phyloP scores from a whole-genome alignment of 495 filamentous ascomycete species.

The Xylaria curta region DNA sequence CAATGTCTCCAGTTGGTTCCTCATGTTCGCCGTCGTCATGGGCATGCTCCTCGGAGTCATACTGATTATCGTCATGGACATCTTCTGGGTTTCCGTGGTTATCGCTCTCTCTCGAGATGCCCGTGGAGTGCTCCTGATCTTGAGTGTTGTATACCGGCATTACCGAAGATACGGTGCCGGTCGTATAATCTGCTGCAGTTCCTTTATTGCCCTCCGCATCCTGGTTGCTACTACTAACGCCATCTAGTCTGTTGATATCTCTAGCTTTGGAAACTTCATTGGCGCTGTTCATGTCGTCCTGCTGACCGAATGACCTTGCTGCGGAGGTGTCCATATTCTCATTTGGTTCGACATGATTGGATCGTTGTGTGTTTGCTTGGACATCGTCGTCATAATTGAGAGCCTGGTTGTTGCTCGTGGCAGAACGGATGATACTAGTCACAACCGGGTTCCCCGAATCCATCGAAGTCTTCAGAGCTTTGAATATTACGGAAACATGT shows the following conservation, averaged over 20 bases:
- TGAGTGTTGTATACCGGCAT: background rate
- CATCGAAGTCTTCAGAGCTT: conserved; percentile 34
- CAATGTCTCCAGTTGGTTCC: background rate
- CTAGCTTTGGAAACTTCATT: background rate
- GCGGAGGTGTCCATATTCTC: background rate
- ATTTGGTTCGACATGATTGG: background rate
- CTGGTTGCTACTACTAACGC: background rate
- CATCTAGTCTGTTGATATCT: background rate
- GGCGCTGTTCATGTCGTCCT: background rate
- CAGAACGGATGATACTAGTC: conserved; percentile 33
- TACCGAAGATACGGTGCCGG: background rate
- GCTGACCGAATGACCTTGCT: background rate
- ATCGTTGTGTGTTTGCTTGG: conserved; percentile 1
- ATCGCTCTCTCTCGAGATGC: background rate
- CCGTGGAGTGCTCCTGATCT: background rate
- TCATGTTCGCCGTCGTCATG: background rate
- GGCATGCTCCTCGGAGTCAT: background rate
- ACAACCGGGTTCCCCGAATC: conserved; percentile 36
- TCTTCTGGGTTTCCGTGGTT: background rate
- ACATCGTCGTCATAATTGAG: conserved; percentile 39
- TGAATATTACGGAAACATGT: conserved; percentile 32
- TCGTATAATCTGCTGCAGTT: background rate
- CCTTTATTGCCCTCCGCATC: background rate
- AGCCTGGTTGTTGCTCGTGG: conserved; percentile 34
- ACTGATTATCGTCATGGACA: background rate